Evolutionary conservation across 129 eudicot genomes (phyloP).

Genomic region (Apium graveolens): DNA sequence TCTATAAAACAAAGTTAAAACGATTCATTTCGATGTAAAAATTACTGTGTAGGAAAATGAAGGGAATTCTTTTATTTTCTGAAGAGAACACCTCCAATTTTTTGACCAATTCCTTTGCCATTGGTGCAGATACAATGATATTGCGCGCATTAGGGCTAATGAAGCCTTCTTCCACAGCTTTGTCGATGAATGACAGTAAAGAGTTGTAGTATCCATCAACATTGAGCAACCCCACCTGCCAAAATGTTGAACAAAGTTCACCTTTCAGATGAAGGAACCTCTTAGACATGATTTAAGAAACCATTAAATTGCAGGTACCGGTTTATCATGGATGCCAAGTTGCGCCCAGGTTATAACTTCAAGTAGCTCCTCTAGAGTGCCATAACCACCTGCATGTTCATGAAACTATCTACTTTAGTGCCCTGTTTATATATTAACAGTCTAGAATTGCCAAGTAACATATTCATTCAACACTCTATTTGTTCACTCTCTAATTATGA

Average conservation of each 20-base stretch:
- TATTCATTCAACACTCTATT: background rate
- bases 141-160: constrained; percentile 82
- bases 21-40: too few species aligned
- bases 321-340: constrained; percentile 94
- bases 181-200: constrained; percentile 71
- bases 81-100: constrained; percentile 63
- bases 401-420: background rate
- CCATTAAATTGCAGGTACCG: constrained; percentile 33
- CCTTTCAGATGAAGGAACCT: constrained; percentile 7
- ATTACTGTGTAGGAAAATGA: background rate
- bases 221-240: constrained; percentile 86
- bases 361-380: constrained; percentile 90
- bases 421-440: background rate
- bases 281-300: background rate
- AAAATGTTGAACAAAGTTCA: background rate
- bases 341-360: constrained; percentile 99
- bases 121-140: constrained; percentile 84
- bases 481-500: background rate
- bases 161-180: constrained; percentile 97
- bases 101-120: constrained; percentile 71
- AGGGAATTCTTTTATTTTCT: background rate
- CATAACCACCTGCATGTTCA: constrained; percentile 84
- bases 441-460: background rate
- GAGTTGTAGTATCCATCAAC: constrained; percentile 92
- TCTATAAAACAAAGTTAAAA: too few species aligned